Evolutionary conservation across 1,284 basidiomycete species (phyloP).

Genomic region (Athelia sp.): DNA sequence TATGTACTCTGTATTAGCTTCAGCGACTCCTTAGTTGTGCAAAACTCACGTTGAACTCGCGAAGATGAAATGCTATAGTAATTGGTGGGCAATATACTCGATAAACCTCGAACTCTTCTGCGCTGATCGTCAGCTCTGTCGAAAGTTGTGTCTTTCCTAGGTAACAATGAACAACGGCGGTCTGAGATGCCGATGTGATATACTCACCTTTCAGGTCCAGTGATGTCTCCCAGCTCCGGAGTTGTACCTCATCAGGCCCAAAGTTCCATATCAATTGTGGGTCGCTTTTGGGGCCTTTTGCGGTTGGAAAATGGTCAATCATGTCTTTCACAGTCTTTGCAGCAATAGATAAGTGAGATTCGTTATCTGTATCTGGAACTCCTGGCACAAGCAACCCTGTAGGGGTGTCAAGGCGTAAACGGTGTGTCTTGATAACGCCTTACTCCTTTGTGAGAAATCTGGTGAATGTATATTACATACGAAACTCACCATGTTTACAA

Average conservation of each 20-base stretch:
- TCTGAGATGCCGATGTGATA: no score
- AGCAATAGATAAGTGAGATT: conserved; percentile 68
- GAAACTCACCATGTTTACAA: conserved; percentile 69
- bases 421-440: conserved; percentile 80
- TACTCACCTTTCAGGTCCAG: conserved; percentile 64
- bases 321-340: conserved; percentile 67
- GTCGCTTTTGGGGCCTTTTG: conserved; percentile 58
- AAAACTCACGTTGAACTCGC: conserved; percentile 75
- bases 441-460: not conserved
- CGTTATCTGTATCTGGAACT: conserved; percentile 43
- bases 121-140: conserved; percentile 68
- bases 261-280: conserved; percentile 77
- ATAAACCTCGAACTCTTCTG: conserved; percentile 75
- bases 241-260: conserved; percentile 53
- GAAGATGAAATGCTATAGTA: conserved; percentile 71
- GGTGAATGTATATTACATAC: no score
- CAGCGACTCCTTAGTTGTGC: no score
- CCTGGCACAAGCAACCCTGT: conserved; percentile 58
- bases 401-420: conserved; percentile 54
- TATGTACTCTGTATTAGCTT: conserved; percentile 21
- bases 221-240: conserved; percentile 64
- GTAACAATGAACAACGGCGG: conserved; percentile 1
- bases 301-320: conserved; percentile 72
- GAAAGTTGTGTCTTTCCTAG: conserved; percentile 58
- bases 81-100: conserved; percentile 55